Percentiles rank a stretch among this genome's conserved stretches.
These are phyloP conservation scores for Porphyridium purpureum DNA, from an alignment of 23 red algal genomes.

Conservation along the genomic window DNA sequence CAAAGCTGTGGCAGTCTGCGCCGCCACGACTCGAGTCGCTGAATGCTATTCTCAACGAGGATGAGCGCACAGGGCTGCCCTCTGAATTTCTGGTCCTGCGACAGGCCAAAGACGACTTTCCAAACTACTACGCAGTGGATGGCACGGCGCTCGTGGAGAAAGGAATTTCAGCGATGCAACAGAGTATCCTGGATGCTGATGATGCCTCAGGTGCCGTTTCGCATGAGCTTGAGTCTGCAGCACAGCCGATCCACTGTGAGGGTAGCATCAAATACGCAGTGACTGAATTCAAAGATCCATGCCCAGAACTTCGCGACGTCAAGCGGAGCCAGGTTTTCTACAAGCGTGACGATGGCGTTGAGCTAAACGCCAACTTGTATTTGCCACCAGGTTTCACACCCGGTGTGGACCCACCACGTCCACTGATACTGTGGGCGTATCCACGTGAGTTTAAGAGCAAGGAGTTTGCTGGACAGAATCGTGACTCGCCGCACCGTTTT, in stretches of 20 bases:
- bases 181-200: too few species aligned
- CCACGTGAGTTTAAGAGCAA: slow-evolving; percentile 73
- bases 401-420: slow-evolving; percentile 31
- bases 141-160: too few species aligned
- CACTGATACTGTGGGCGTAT: slow-evolving; percentile 92
- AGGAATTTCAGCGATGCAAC: too few species aligned
- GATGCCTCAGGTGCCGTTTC: too few species aligned
- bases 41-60: slow-evolving; percentile 32
- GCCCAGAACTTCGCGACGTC: slow-evolving; percentile 55
- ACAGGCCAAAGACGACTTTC: slow-evolving; percentile 23
- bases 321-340: slow-evolving; percentile 48
- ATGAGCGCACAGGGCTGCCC: slow-evolving; percentile 24
- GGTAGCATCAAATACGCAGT: slow-evolving; percentile 18
- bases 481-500: slow-evolving; percentile 84
- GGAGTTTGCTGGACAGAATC: slow-evolving; percentile 52
- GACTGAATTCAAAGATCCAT: slow-evolving; percentile 69
- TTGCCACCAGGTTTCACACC: slow-evolving; percentile 69
- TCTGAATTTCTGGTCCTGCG: slow-evolving; percentile 33
- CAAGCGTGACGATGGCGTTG: slow-evolving; percentile 45
- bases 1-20: slow-evolving; percentile 57
- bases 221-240: too few species aligned
- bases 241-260: too few species aligned
- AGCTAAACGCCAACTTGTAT: slow-evolving; percentile 56
- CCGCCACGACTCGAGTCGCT: slow-evolving; percentile 63
- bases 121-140: slow-evolving; percentile 73